Base-by-base conservation (phyloP, 129 eudicot species). In the Silybum marianum region DNA sequence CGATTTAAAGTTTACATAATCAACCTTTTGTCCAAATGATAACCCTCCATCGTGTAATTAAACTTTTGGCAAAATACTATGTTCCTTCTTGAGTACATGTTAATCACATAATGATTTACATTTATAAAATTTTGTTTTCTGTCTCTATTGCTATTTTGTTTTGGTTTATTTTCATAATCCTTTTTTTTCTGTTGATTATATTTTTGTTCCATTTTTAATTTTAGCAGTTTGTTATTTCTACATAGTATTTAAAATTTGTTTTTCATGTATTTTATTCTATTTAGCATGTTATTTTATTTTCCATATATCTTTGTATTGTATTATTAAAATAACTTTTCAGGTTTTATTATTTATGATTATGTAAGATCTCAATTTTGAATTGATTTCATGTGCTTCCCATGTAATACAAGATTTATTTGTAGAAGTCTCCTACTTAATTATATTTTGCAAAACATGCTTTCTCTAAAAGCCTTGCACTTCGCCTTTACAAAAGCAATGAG, bases 381-480 rank as follows among this genome's bases (percentile, higher is more conserved):
- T 51, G 63, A 16, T 51, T 51, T 51, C 63, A 14, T 14, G 6
- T 4, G 21, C 63, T 51, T 16, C 19, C 63, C 63, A 51, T 13
- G 21, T 14, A 54, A 54, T 46, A 12, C 58, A 12, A 46, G 22
- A 54, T 54, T n/a, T 9, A 18, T 58, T 58, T n/a, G 23, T 58
- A 58, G 23, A 58, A 58, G 66, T 18, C 66, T 58, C 23, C 10
- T 58, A 18, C 66, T n/a, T 58, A 19, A 58, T 18, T 58, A 58
- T 58, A 19, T 58, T 58, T n/a, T 58, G 66, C 10, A 58, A 58
- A 58, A 58, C 66, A 58, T 58, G 66, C 65, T 58, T 58, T 58
- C 66, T n/a, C 66, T 19, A 58, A 58, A 58, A 58, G 66, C 66
- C 66, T 58, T 58, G 66, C 66, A 58, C 66, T 58, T 58, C 66